phyloP scores from a whole-genome alignment of 495 filamentous ascomycete species.

The Talaromyces proteolyticus region DNA sequence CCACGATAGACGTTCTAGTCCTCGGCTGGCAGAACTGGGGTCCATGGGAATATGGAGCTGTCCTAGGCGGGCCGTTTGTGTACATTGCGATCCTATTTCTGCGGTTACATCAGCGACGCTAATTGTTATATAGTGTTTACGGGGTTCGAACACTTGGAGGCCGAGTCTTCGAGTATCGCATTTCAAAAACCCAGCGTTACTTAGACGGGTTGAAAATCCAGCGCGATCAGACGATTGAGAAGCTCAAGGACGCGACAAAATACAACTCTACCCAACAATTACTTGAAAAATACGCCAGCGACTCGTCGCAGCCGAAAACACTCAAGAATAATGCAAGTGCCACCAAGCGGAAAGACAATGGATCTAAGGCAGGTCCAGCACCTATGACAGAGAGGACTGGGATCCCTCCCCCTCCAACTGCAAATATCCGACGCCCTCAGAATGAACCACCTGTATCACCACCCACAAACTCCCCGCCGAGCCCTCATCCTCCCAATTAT shows the following conservation, averaged over 20 bases:
- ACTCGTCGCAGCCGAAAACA: constrained; percentile 42
- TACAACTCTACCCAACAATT: constrained; percentile 92
- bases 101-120: neutral
- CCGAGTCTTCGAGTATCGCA: constrained; percentile 76
- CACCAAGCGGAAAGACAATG: constrained; percentile 17
- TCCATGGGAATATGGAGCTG: constrained; percentile 63
- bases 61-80: constrained; percentile 75
- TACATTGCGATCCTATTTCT: constrained; percentile 30
- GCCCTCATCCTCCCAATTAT: constrained; percentile 19
- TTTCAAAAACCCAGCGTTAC: constrained; percentile 56
- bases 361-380: constrained; percentile 13
- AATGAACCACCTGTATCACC: constrained; percentile 13
- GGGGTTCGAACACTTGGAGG: constrained; percentile 51
- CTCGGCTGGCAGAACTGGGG: constrained; percentile 81
- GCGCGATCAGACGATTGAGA: constrained; percentile 81
- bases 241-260: constrained; percentile 88
- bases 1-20: constrained; percentile 72
- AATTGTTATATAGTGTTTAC: constrained; percentile 53
- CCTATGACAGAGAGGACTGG: constrained; percentile 32
- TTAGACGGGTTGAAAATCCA: constrained; percentile 71
- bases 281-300: constrained; percentile 86
- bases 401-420: constrained; percentile 73
- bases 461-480: constrained; percentile 9
- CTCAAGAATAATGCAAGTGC: constrained; percentile 21
- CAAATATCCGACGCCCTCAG: constrained; percentile 60